A percentile compares a stretch with the other conserved stretches of the same genome.
Evolutionary conservation across 768 basidiomycete species (phyloP).

Genomic region (Erythrobasidium yunnanense): DNA sequence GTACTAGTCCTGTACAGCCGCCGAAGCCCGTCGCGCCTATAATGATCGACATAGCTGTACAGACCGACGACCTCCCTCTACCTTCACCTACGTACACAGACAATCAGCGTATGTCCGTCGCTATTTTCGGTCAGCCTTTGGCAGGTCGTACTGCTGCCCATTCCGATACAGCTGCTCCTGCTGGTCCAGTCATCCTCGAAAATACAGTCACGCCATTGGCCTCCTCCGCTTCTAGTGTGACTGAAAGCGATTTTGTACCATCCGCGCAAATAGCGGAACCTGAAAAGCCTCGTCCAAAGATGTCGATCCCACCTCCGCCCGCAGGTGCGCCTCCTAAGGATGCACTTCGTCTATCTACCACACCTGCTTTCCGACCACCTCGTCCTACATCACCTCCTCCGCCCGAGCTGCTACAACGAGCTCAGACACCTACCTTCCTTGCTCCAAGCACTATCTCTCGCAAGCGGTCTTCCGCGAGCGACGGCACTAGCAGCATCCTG

Average conservation of each 20-base stretch:
- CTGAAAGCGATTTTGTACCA: no score
- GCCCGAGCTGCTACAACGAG: constrained; percentile 78
- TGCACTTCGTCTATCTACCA: background rate
- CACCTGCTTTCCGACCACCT: constrained; percentile 48
- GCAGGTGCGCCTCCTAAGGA: constrained; percentile 22
- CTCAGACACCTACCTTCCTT: constrained; percentile 42
- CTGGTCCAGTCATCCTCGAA: no score
- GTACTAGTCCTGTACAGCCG: background rate
- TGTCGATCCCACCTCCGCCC: constrained; percentile 30
- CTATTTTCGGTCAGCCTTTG: no score
- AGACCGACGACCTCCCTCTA: constrained; percentile 11
- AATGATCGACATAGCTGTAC: constrained; percentile 9
- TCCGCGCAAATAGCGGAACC: no score
- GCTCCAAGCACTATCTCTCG: constrained; percentile 36
- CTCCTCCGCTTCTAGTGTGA: no score
- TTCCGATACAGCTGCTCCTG: no score
- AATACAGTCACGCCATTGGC: no score
- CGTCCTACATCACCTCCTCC: constrained; percentile 88
- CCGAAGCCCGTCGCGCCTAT: background rate
- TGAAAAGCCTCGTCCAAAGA: constrained; percentile 12
- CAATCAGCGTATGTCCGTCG: no score
- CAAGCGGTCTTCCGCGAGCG: constrained; percentile 28
- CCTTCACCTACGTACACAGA: background rate
- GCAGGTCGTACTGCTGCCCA: no score
- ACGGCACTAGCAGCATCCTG: constrained; percentile 31